Evolutionary conservation across 495 filamentous ascomycete genomes (phyloP), one percentile per base, ranked within the genome.

Genomic region (Aspergillus panamensis): DNA sequence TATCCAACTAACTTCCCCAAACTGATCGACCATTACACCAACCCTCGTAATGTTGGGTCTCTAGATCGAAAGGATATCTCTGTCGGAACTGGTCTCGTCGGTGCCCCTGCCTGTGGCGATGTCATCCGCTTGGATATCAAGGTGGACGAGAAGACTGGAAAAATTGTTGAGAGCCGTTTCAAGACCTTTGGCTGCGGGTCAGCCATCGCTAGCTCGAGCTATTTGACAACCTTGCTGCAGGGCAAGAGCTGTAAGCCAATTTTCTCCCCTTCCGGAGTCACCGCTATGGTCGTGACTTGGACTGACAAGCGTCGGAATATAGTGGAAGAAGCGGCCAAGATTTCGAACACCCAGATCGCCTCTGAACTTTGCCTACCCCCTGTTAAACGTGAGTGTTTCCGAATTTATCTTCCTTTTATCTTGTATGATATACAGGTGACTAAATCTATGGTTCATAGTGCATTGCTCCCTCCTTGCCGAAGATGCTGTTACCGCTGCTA

Each of bases 391-490:
- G 76, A 74, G 86, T 86, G 25, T 35, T 48, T 39, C 20, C 12
- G 19, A 10, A 19, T 39, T 25, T 25, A 25, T 25, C 25, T 25
- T 25, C 39, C 2, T 30, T 40, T 6, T 54, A 47, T 59, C 0
- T 37, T 17, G 2, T 44, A 6, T 32, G 20, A 1, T 12, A 51
- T 47, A 43, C 19, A 13, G n/a, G 37, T 45, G 25, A 44, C 30
- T 55, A 13, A 10, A 42, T 47, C 20, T 32, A 40, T 8, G 14
- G 2, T 58, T n/a, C 16, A 44, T 19, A 56, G 52, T 97, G 30
- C 95, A 99, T 76, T 99, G 95, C 82, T 97, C 92, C 57, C 96
- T 99, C 90, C 86, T 99, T 57, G 95, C 95, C 25, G 95, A 99
- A 77, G 93, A 99, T 71, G 95, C 95, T 58, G 97, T 99, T 83